phyloP scores from a whole-genome alignment of 257 asterid species.

The Solanum phureja region DNA sequence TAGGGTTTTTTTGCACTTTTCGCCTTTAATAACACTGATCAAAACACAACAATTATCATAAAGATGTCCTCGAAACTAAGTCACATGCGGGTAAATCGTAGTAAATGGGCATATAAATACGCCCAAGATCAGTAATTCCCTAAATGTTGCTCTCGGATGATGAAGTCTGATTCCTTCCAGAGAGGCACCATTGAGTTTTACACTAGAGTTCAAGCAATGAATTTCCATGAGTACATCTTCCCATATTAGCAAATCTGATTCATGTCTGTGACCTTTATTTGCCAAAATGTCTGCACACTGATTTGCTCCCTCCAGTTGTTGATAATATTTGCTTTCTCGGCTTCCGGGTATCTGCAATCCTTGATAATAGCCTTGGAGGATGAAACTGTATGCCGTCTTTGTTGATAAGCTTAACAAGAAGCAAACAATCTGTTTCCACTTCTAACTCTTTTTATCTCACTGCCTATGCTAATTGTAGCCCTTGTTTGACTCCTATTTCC shows the following conservation, averaged over 20 bases:
- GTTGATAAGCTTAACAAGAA: neutral
- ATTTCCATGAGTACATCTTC: neutral
- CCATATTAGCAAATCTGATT: neutral
- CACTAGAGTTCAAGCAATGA: neutral
- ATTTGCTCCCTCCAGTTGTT: neutral
- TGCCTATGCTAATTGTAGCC: neutral
- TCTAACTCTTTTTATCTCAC: neutral
- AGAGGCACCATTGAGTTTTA: neutral
- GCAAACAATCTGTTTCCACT: neutral
- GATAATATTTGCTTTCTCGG: neutral
- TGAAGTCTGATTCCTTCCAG: neutral
- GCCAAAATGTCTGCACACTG: neutral
- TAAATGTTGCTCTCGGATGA: neutral
- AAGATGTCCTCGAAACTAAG: neutral
- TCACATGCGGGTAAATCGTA: neutral
- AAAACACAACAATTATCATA: neutral
- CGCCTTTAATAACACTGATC: too few species aligned
- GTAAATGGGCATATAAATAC: neutral
- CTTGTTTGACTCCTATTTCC: neutral
- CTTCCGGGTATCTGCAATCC: neutral
- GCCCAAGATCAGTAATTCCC: neutral
- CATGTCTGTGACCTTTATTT: neutral
- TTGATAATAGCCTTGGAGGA: neutral
- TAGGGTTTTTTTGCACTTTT: too few species aligned
- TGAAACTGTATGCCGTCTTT: neutral